These are phyloP conservation scores for Aspergillus coremiiformis DNA, from an alignment of 495 filamentous ascomycete genomes.

Conservation along the genomic window DNA sequence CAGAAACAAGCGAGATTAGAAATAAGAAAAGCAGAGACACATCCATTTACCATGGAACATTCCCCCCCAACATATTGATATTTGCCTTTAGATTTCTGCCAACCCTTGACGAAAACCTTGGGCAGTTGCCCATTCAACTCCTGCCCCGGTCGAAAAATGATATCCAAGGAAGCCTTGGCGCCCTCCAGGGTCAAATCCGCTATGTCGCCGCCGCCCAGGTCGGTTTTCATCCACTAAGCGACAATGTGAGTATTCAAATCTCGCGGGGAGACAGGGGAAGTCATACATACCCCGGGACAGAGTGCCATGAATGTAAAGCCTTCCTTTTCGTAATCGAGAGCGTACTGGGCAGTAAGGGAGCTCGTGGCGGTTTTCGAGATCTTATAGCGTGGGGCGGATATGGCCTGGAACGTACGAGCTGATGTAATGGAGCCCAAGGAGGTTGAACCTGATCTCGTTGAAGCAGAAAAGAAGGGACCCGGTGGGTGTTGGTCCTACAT, in stretches of 20 bases:
- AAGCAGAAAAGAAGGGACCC: neutral
- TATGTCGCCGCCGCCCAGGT: conserved; percentile 25
- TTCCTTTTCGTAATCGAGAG: conserved; percentile 29
- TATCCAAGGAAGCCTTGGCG: conserved; percentile 28
- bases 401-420: conserved; percentile 9
- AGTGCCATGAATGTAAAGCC: conserved; percentile 41
- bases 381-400: conserved; percentile 40
- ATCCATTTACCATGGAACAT: conserved; percentile 7
- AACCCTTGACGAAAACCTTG: conserved; percentile 22
- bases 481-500: conserved; percentile 27
- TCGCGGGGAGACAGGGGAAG: neutral
- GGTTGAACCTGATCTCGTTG: conserved; percentile 19
- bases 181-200: conserved; percentile 30
- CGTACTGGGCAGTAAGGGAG: conserved; percentile 43
- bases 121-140: conserved; percentile 28
- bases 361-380: conserved; percentile 47
- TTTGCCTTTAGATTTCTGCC: conserved; percentile 1
- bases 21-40: no score
- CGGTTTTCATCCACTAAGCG: conserved; percentile 27
- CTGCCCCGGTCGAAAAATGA: conserved; percentile 20
- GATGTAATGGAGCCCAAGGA: conserved; percentile 38
- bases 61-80: conserved; percentile 3
- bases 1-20: no score
- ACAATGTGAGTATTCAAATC: conserved; percentile 1
- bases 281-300: conserved; percentile 39